A percentile compares a stretch with the other conserved stretches of the same genome.
Evolutionary conservation across 371 early-diverging fungal genomes (phyloP).

Genomic region (Lichtheimia ramosa): DNA sequence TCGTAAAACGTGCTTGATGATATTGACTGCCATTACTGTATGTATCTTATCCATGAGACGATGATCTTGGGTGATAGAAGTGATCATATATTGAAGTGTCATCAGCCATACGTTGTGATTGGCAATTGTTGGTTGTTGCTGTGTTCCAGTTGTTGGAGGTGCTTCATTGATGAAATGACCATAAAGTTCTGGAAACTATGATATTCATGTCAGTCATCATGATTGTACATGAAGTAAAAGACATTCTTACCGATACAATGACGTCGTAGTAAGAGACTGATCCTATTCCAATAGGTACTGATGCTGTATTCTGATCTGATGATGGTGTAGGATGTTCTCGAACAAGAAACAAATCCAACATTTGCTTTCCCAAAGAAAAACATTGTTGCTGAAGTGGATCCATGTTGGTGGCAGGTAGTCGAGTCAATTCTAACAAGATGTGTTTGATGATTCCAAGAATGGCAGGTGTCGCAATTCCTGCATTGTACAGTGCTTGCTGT

Average conservation of each 20-base stretch:
- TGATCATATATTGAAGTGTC: conserved; percentile 39
- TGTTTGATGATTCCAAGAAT: conserved; percentile 44
- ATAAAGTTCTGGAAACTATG: conserved; percentile 48
- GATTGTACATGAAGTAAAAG: background rate
- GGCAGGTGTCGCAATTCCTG: conserved; percentile 40
- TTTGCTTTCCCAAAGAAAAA: conserved; percentile 35
- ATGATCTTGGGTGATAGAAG: conserved; percentile 39
- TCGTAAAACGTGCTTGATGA: conserved; percentile 47
- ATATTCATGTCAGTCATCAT: background rate
- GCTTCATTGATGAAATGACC: conserved; percentile 42
- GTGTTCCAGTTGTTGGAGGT: conserved; percentile 10
- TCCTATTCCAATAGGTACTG: conserved; percentile 11
- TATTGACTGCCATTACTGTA: conserved; percentile 45
- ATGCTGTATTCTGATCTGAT: too few species aligned
- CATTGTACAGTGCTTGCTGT: conserved; percentile 26
- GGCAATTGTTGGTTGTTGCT: conserved; percentile 35
- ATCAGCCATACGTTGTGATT: conserved; percentile 45
- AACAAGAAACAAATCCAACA: conserved; percentile 41
- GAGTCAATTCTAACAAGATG: conserved; percentile 37
- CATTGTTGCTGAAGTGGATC: conserved; percentile 27
- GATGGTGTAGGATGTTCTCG: conserved; percentile 9
- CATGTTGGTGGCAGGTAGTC: conserved; percentile 28
- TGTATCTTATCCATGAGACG: conserved; percentile 42
- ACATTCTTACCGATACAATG: conserved; percentile 42
- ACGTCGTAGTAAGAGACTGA: conserved; percentile 45